Evolutionary conservation across 805 yeast genomes (phyloP), one percentile per base, ranked within the genome.

Genomic region (Pichia kluyveri): DNA sequence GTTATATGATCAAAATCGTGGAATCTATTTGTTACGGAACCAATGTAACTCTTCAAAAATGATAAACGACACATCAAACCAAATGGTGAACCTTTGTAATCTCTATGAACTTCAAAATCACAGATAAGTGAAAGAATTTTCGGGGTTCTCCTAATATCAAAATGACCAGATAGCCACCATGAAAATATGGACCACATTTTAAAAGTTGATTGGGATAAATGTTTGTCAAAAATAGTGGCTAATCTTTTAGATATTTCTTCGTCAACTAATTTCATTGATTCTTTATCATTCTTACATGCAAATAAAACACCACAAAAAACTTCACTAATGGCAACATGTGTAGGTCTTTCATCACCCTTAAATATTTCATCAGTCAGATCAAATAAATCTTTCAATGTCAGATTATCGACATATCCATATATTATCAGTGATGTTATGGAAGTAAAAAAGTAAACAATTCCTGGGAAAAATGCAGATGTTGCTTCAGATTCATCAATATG

Each of bases 291-390:
- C n/a, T 78, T 69, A 8, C 80, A 68, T 2, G 79, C 72, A 8
- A 77, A 58, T 18, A 86, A 59, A 8, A 88, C 55, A 2, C 90
- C 95, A 17, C 81, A 73, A 30, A 82, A 66, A 2, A 86, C 61
- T 61, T 90, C 97, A 48, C 87, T 78, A 1, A 76, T 70, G 11
- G 83, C 80, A 30, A 93, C 80, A 60, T 90, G 95, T 2, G 84
- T 69, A 15, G 87, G 77, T 56, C 83, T 84, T 49, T 88, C 96
- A 49, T 79, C 82, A 30, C 73, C 70, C 14, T 76, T 76, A 57
- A 83, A 86, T 8, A 73, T 60, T 6, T 68, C 70, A 7, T 67
- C 65, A 18, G 84, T 66, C 1, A 81, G 54, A 0, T 68, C 72
- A 26, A 83, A 58, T 9, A 86, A 56, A 8, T 86, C 86, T 1